These are phyloP conservation scores for Zalaria obscura DNA, from an alignment of 2,329 filamentous ascomycete genomes.

Conservation along the genomic window DNA sequence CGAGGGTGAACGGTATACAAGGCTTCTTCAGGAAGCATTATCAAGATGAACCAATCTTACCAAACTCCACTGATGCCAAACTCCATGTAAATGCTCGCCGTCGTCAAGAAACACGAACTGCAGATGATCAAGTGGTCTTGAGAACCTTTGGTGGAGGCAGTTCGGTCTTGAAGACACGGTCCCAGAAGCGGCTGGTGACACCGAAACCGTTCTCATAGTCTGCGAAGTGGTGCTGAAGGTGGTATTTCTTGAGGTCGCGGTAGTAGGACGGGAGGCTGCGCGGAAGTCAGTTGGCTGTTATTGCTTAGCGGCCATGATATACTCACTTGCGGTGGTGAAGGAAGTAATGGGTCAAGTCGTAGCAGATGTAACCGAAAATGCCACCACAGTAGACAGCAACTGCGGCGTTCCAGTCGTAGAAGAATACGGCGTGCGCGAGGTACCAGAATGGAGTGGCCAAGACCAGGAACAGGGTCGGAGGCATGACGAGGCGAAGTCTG, in stretches of 20 bases:
- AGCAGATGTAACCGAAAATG: constrained; percentile 89
- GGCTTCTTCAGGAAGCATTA: no score
- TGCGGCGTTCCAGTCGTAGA: constrained; percentile 71
- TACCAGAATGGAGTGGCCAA: constrained; percentile 88
- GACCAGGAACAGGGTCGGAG: constrained; percentile 69
- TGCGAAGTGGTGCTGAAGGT: constrained; percentile 92
- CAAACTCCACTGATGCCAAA: background rate
- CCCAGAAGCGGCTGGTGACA: constrained; percentile 94
- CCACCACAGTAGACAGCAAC: constrained; percentile 73
- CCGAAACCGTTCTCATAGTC: constrained; percentile 97
- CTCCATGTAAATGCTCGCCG: background rate
- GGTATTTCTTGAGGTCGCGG: constrained; percentile 89
- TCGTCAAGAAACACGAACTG: background rate
- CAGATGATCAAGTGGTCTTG: constrained; percentile 22
- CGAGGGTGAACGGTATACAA: no score
- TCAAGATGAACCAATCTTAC: no score
- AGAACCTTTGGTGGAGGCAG: constrained; percentile 42
- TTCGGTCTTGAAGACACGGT: constrained; percentile 80
- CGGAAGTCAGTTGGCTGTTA: background rate
- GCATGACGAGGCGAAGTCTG: constrained; percentile 93
- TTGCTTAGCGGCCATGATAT: background rate
- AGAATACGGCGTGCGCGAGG: constrained; percentile 70
- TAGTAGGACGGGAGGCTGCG: constrained; percentile 69
- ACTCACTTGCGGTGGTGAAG: constrained; percentile 78
- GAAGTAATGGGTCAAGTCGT: constrained; percentile 98